Conservation (phyloP, 352 stramenopile genomes). For the Phytophthora cactorum region DNA sequence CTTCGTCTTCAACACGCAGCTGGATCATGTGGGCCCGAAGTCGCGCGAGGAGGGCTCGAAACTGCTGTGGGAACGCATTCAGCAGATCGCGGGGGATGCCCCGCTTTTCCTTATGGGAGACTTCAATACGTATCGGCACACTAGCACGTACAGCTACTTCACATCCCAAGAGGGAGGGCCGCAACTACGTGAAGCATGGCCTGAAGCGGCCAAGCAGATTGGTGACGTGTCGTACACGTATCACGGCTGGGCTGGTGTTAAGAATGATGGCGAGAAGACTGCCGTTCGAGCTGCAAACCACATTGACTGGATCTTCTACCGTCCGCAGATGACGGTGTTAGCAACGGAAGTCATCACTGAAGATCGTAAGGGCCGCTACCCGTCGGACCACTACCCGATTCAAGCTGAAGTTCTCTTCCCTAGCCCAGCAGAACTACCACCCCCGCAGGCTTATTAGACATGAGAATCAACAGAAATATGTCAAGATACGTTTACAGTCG, state of each 20-base stretch:
- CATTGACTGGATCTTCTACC: conserved; percentile 92
- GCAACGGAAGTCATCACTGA: conserved; percentile 86
- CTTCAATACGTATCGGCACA: conserved; percentile 90
- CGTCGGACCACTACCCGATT: conserved; percentile 90
- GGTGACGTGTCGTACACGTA: conserved; percentile 87
- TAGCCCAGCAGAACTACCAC: conserved; percentile 58
- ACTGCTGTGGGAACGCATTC: conserved; percentile 71
- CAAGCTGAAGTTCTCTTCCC: conserved; percentile 83
- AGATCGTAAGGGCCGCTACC: conserved; percentile 78
- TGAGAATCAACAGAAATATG: conserved; percentile 30
- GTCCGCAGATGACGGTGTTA: conserved; percentile 77
- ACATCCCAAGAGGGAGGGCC: conserved; percentile 66
- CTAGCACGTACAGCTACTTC: conserved; percentile 82
- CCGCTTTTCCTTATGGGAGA: conserved; percentile 83
- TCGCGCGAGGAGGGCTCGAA: conserved; percentile 64
- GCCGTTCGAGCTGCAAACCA: conserved; percentile 77
- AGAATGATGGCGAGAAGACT: conserved; percentile 80
- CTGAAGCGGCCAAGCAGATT: conserved; percentile 66
- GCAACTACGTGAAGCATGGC: conserved; percentile 77
- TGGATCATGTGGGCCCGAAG: conserved; percentile 64
- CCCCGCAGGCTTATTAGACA: conserved; percentile 35
- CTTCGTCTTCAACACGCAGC: conserved; percentile 82
- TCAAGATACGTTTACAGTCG: conserved; percentile 13
- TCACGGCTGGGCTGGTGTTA: conserved; percentile 85
- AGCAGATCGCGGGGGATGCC: conserved; percentile 56